Conservation (phyloP, 2,329 filamentous ascomycete genomes). For the Cordyceps pruinosa region DNA sequence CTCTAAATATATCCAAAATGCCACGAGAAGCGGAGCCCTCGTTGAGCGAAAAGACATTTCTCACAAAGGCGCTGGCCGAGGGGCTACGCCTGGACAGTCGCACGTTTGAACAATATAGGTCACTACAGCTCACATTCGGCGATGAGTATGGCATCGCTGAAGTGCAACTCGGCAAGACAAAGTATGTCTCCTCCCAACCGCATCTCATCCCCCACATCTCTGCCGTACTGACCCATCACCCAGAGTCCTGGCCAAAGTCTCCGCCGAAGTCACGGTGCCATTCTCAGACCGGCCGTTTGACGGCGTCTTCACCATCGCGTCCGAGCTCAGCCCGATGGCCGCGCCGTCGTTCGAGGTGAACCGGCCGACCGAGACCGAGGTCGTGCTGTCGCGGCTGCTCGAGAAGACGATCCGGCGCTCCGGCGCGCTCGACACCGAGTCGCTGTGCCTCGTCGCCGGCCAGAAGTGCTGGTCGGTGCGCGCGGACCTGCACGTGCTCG, state of each 20-base stretch:
- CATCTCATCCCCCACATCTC: neutral
- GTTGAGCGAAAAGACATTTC: constrained; percentile 79
- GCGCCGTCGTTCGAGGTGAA: constrained; percentile 85
- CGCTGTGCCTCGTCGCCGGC: constrained; percentile 84
- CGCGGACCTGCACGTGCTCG: constrained; percentile 84
- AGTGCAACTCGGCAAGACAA: constrained; percentile 82
- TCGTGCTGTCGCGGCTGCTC: constrained; percentile 77
- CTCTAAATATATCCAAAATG: constrained; percentile 47
- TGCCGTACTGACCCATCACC: constrained; percentile 5
- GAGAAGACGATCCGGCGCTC: constrained; percentile 93
- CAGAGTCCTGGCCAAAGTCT: constrained; percentile 78
- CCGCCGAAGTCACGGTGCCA: constrained; percentile 80
- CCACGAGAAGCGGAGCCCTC: constrained; percentile 89
- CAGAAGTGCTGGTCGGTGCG: constrained; percentile 87
- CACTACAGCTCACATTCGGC: constrained; percentile 72
- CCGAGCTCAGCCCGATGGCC: constrained; percentile 87
- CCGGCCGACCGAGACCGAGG: constrained; percentile 74
- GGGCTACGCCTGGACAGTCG: constrained; percentile 80
- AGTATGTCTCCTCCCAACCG: constrained; percentile 43
- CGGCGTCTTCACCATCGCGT: constrained; percentile 85
- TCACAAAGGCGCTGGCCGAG: constrained; percentile 74
- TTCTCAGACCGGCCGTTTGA: constrained; percentile 88
- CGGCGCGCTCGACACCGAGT: constrained; percentile 89
- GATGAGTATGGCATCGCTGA: constrained; percentile 88
- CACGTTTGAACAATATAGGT: constrained; percentile 70